Conservation (phyloP, 2,329 filamentous ascomycete species). For the Juglanconis sp. region DNA sequence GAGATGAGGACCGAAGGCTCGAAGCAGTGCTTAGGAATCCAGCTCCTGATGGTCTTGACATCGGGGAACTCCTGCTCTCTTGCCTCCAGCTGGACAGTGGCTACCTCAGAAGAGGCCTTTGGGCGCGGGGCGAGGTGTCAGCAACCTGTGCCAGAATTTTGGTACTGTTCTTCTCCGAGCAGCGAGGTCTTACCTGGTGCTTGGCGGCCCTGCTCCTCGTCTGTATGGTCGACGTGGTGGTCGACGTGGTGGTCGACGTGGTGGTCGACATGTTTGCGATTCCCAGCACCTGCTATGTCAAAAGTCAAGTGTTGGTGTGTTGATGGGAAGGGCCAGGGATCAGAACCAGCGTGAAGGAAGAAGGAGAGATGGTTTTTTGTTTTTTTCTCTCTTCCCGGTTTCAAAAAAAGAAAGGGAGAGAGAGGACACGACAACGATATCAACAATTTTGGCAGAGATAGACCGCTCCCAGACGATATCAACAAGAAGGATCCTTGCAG, state of each 20-base stretch:
- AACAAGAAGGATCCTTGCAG: slow-evolving; percentile 15
- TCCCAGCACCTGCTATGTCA: not conserved
- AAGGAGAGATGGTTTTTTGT: not conserved
- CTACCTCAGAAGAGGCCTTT: slow-evolving; percentile 5
- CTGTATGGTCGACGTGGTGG: slow-evolving; percentile 13
- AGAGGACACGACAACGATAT: slow-evolving; percentile 13
- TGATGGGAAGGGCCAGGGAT: not conserved
- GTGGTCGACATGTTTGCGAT: slow-evolving; percentile 9
- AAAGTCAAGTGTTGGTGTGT: not conserved
- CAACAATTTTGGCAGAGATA: slow-evolving; percentile 13
- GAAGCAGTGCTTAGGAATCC: slow-evolving; percentile 62
- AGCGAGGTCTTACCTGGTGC: slow-evolving; percentile 5
- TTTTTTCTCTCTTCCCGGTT: not conserved
- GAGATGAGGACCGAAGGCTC: slow-evolving; percentile 50
- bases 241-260: slow-evolving; percentile 7
- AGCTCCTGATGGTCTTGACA: slow-evolving; percentile 45
- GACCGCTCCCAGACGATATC: slow-evolving; percentile 17
- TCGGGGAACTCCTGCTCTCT: slow-evolving; percentile 36
- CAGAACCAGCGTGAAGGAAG: not conserved
- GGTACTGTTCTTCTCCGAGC: not conserved
- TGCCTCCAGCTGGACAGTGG: slow-evolving; percentile 9
- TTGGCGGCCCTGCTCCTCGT: slow-evolving; percentile 16
- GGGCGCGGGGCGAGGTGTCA: not conserved
- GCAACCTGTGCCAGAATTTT: not conserved
- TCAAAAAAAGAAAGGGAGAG: not conserved